Conservation (phyloP, 2,329 filamentous ascomycete species). For the Fonsecaea nubica region DNA sequence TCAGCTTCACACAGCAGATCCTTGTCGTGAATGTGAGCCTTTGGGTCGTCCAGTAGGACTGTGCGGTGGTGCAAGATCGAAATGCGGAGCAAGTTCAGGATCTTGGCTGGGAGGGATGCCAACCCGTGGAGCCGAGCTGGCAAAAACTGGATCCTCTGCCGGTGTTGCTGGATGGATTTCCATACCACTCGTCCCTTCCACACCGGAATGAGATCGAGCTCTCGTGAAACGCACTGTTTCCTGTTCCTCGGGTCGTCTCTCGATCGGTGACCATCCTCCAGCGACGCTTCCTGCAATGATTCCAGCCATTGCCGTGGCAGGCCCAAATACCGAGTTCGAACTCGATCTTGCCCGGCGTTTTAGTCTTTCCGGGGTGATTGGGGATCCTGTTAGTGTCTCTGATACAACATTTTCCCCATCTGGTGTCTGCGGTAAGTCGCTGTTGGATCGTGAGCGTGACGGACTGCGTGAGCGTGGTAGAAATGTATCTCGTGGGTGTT, state of each 20-base stretch:
- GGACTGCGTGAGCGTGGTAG: conserved; percentile 42
- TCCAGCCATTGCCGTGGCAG: conserved; percentile 69
- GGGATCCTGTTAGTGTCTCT: conserved; percentile 50
- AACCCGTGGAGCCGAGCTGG: conserved; percentile 45
- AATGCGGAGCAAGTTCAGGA: conserved; percentile 52
- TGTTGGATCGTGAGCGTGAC: conserved; percentile 49
- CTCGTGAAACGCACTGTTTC: conserved; percentile 50
- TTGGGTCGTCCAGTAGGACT: conserved; percentile 30
- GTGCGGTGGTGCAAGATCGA: conserved; percentile 49
- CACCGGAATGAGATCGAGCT: conserved; percentile 47
- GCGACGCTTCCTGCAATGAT: conserved; percentile 70
- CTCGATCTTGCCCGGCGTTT: conserved; percentile 60
- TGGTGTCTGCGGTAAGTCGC: conserved; percentile 52
- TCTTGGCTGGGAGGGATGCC: conserved; percentile 56
- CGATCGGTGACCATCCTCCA: conserved; percentile 66
- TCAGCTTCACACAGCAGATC: conserved; percentile 25
- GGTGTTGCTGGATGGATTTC: conserved; percentile 57
- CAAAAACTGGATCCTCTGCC: conserved; percentile 54
- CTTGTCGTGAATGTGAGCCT: conserved; percentile 33
- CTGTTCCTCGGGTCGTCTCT: conserved; percentile 47
- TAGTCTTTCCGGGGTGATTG: conserved; percentile 62
- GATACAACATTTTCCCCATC: conserved; percentile 45
- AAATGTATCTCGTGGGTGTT: conserved; percentile 63
- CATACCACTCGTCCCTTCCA: conserved; percentile 52
- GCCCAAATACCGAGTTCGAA: conserved; percentile 65